Evolutionary conservation across 2,329 filamentous ascomycete species (phyloP).

Genomic region (Scorias spongiosa): DNA sequence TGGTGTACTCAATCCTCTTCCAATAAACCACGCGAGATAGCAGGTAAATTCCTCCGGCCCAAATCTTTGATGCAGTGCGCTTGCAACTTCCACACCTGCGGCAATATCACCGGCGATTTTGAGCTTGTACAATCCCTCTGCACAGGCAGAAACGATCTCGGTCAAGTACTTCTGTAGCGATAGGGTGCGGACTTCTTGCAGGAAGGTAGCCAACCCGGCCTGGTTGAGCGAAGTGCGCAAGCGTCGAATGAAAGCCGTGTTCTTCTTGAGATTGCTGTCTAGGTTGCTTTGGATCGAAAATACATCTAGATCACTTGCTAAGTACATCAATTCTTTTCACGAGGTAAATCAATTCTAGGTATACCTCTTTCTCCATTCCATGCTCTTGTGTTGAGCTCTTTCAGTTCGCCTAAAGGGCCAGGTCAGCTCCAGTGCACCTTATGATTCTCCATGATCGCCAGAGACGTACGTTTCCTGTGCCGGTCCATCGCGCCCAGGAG

Average conservation of each 20-base stretch:
- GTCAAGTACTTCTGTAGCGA: constrained; percentile 94
- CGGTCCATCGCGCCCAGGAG: constrained; percentile 30
- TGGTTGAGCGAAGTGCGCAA: constrained; percentile 77
- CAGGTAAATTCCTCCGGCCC: constrained; percentile 80
- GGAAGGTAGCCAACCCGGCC: constrained; percentile 64
- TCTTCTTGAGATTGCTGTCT: constrained; percentile 94
- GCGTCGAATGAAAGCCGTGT: constrained; percentile 94
- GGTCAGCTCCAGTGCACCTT: constrained; percentile 3
- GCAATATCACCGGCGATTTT: constrained; percentile 87
- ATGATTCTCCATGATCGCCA: neutral
- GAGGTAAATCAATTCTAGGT: constrained; percentile 3
- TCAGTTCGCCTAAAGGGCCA: constrained; percentile 57
- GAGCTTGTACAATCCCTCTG: constrained; percentile 81
- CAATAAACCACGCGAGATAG: constrained; percentile 82
- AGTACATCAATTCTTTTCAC: constrained; percentile 4
- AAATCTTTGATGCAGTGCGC: constrained; percentile 90
- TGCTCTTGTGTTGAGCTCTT: constrained; percentile 69
- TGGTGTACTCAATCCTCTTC: constrained; percentile 77
- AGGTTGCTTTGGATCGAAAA: constrained; percentile 65
- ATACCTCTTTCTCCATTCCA: constrained; percentile 83
- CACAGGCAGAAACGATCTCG: constrained; percentile 90
- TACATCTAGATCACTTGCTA: constrained; percentile 43
- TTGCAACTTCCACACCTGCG: constrained; percentile 81
- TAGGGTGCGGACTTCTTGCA: constrained; percentile 77
- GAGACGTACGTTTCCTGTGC: constrained; percentile 30